A percentile compares a stretch with the other conserved stretches of the same genome.
phyloP scores from a whole-genome alignment of 2,329 filamentous ascomycete genomes.

The Fusarium globosum region DNA sequence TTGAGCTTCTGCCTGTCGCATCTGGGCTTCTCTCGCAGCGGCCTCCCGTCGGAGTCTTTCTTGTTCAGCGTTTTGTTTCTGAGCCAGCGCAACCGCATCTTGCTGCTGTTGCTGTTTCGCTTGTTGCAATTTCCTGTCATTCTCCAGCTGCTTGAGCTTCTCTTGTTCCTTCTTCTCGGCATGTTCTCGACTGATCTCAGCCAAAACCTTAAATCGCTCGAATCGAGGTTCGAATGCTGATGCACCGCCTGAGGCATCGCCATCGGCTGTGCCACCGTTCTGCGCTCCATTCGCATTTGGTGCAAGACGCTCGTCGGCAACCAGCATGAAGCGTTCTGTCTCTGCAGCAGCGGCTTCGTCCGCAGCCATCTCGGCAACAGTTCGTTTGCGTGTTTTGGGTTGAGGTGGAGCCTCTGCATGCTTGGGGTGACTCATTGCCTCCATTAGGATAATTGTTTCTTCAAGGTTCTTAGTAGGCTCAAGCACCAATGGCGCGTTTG shows the following conservation, averaged over 20 bases:
- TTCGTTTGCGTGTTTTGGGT: conserved; percentile 91
- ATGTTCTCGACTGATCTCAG: conserved; percentile 82
- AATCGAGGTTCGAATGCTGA: conserved; percentile 87
- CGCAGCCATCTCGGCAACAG: conserved; percentile 91
- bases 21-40: conserved; percentile 50
- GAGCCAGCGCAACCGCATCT: conserved; percentile 58
- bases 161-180: conserved; percentile 82
- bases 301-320: conserved; percentile 84
- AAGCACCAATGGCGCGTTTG: conserved; percentile 79
- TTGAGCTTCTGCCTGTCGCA: conserved; percentile 52
- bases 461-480: conserved; percentile 77
- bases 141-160: conserved; percentile 73
- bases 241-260: conserved; percentile 76
- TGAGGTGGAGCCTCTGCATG: conserved; percentile 81
- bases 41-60: conserved; percentile 56
- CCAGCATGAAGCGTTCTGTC: conserved; percentile 91
- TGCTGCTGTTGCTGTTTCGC: conserved; percentile 57
- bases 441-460: conserved; percentile 77
- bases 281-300: conserved; percentile 68
- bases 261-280: conserved; percentile 69
- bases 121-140: conserved; percentile 63
- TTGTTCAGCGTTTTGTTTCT: conserved; percentile 54
- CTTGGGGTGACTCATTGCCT: conserved; percentile 78
- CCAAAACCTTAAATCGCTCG: conserved; percentile 90
- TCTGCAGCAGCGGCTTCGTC: conserved; percentile 93